Evolutionary conservation across 352 stramenopile genomes (phyloP), one percentile per base, ranked within the genome.

Genomic region (Phytophthora sp.): DNA sequence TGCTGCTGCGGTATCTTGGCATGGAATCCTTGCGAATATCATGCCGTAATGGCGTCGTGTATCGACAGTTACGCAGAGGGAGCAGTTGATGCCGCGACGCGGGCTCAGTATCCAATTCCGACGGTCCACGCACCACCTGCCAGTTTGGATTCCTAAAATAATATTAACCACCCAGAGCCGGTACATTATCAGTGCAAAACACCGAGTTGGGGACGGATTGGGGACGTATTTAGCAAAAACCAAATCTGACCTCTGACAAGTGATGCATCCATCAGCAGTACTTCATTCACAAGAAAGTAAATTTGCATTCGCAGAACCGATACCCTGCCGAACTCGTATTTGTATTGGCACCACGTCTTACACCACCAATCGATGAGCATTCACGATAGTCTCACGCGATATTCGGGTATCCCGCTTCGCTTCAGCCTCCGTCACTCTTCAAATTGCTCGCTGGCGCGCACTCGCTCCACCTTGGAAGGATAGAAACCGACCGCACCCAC

Each of bases 401-500:
- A 49, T 46, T 47, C n/a, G 8, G 35, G 18, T 24, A 9, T 33
- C 57, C 60, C 51, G 58, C 60, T 63, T 47, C 61, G 53, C 61
- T 69, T 69, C 53, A 59, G 62, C 54, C 54, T 41, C 35, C 24
- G 54, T 66, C 68, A 76, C 66, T 76, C 57, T 35, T 38, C 68
- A 72, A 76, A 52, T 71, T 72, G 57, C 61, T 60, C 49, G 61
- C 61, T 69, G 51, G 51, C 44, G 33, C 55, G 41, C 70, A 74
- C 50, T 53, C 33, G 50, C 57, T 23, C 44, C 41, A 16, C 42
- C 21, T 4, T 50, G 36, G 11, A 64, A 57, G 47, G n/a, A n/a
- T n/a, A 62, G 30, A 23, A 63, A 55, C 27, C 16, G 8, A 55
- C 20, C 29, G n/a, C 13, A 18, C 23, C 53, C 23, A 20, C 41